Conservation (phyloP, 129 eudicot genomes). For the Ambrosia artemisiifolia region DNA sequence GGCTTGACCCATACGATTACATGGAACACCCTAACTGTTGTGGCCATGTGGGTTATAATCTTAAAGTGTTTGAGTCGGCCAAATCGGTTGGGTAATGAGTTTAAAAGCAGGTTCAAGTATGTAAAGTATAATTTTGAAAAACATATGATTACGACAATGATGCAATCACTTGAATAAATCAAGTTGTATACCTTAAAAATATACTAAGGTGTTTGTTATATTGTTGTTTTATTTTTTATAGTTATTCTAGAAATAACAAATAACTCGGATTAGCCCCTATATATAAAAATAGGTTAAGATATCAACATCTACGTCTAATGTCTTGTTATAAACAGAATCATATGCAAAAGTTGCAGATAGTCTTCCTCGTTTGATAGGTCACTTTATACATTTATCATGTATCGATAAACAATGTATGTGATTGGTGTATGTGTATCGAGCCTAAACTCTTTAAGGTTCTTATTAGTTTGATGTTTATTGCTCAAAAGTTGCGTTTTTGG, state of each 20-base stretch:
- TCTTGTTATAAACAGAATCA: background rate
- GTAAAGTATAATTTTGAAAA: background rate
- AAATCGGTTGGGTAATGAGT: background rate
- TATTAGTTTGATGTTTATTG: background rate
- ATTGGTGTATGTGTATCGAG: background rate
- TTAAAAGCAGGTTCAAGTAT: background rate
- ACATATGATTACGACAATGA: background rate
- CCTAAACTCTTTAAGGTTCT: background rate
- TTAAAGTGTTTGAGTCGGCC: background rate
- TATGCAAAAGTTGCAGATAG: background rate
- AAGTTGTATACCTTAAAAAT: background rate
- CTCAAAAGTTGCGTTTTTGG: slow-evolving; percentile 11
- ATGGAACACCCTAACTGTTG: background rate
- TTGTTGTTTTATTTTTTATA: background rate
- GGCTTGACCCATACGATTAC: too few species aligned
- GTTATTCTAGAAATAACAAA: background rate
- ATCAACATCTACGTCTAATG: background rate
- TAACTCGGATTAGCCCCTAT: background rate
- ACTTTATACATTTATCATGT: background rate
- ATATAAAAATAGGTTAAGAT: background rate
- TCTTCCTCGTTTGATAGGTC: background rate
- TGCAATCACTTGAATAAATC: background rate
- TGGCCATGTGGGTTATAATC: background rate
- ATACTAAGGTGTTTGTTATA: background rate
- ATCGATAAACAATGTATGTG: background rate